A percentile compares a stretch with the other conserved stretches of the same genome.
phyloP scores from a whole-genome alignment of 1,139 yeast genomes.

The Zygosaccharomyces sapae region DNA sequence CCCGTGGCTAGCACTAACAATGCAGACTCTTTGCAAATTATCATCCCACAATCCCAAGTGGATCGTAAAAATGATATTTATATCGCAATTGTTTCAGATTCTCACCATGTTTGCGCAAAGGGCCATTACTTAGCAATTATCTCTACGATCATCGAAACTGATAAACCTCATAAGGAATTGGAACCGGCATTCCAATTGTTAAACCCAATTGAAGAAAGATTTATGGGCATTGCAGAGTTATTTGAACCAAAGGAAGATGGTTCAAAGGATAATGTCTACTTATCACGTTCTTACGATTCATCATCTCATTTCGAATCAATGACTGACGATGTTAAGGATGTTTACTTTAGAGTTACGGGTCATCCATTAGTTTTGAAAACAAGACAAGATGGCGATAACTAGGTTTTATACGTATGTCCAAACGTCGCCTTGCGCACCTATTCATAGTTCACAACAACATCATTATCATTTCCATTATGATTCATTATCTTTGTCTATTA shows the following conservation, averaged over 20 bases:
- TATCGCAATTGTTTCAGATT: constrained; percentile 83
- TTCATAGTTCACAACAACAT: not conserved
- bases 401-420: not conserved
- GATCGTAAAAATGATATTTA: constrained; percentile 92
- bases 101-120: constrained; percentile 87
- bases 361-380: constrained; percentile 83
- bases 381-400: constrained; percentile 59
- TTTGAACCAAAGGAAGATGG: constrained; percentile 89
- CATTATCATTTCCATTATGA: not conserved
- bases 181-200: constrained; percentile 91
- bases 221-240: constrained; percentile 93
- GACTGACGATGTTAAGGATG: constrained; percentile 94
- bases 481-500: not conserved
- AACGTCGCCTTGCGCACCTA: not conserved
- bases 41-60: constrained; percentile 95
- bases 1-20: constrained; percentile 81
- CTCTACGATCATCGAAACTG: constrained; percentile 92
- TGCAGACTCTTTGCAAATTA: constrained; percentile 86
- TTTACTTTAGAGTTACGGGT: constrained; percentile 87
- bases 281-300: constrained; percentile 89
- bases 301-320: constrained; percentile 93
- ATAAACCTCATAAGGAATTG: constrained; percentile 84
- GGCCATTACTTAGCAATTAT: constrained; percentile 91
- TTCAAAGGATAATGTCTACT: constrained; percentile 66
- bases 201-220: constrained; percentile 72